Percentiles rank a stretch among this genome's conserved stretches.
phyloP scores from a whole-genome alignment of 768 basidiomycete species.

The Termitomyces titanicus region DNA sequence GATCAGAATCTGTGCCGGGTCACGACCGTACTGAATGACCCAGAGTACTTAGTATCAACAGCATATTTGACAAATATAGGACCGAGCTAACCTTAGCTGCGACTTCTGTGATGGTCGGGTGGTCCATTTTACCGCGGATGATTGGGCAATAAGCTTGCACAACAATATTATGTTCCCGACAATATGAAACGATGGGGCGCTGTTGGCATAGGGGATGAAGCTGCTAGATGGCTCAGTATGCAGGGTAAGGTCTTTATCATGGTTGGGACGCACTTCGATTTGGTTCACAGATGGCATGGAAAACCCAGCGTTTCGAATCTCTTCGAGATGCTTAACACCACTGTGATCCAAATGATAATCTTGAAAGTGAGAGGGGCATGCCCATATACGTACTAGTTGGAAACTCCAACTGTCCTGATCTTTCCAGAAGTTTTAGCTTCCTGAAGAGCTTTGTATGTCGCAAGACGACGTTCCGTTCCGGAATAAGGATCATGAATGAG shows the following conservation, averaged over 20 bases:
- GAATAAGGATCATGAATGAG: slow-evolving; percentile 73
- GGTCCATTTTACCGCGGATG: slow-evolving; percentile 53
- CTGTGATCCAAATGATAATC: slow-evolving; percentile 29
- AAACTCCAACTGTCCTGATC: slow-evolving; percentile 73
- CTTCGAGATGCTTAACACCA: slow-evolving; percentile 67
- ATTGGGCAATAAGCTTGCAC: slow-evolving; percentile 79
- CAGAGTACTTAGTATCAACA: not conserved
- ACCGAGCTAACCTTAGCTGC: slow-evolving; percentile 52
- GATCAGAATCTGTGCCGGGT: slow-evolving; percentile 77
- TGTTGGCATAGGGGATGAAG: slow-evolving; percentile 85
- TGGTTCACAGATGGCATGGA: slow-evolving; percentile 76
- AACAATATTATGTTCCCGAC: slow-evolving; percentile 53
- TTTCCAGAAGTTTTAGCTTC: slow-evolving; percentile 63
- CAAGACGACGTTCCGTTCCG: slow-evolving; percentile 62
- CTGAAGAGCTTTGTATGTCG: slow-evolving; percentile 66
- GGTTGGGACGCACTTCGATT: slow-evolving; percentile 52
- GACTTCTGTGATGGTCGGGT: slow-evolving; percentile 50
- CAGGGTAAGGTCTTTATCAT: not conserved
- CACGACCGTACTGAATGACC: slow-evolving; percentile 44
- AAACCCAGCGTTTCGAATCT: slow-evolving; percentile 60
- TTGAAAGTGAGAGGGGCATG: not conserved
- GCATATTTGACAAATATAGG: not conserved
- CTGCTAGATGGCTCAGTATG: slow-evolving; percentile 29
- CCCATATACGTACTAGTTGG: slow-evolving; percentile 62
- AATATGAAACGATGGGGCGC: slow-evolving; percentile 72